These are phyloP conservation scores for Trichoderma atroviride DNA, from an alignment of 2,329 filamentous ascomycete genomes.

Conservation along the genomic window DNA sequence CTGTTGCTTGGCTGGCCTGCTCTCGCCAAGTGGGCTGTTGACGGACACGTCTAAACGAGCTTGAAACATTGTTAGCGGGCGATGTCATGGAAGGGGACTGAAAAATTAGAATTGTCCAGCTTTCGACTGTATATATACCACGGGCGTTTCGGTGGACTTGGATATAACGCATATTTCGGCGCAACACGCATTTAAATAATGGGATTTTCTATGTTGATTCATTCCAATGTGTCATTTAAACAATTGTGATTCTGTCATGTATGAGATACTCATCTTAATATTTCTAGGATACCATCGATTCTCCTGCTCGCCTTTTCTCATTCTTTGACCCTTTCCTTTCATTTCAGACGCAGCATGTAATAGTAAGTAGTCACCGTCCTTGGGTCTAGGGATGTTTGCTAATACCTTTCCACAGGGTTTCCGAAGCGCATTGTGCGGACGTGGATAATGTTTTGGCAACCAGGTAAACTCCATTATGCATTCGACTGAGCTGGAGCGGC, in stretches of 20 bases:
- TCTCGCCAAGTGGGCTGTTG: constrained; percentile 5
- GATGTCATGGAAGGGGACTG: neutral
- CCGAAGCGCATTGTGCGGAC: neutral
- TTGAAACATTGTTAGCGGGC: neutral
- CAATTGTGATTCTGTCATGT: neutral
- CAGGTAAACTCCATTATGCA: neutral
- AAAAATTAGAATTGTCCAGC: constrained; percentile 13
- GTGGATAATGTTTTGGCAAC: neutral
- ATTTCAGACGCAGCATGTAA: neutral
- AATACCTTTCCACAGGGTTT: neutral
- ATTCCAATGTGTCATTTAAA: neutral
- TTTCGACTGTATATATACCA: constrained; percentile 21
- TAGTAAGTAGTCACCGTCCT: neutral
- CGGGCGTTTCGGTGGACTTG: constrained; percentile 20
- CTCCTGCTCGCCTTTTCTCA: too few species aligned
- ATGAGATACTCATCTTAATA: neutral
- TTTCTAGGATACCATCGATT: neutral
- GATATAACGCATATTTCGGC: constrained; percentile 19
- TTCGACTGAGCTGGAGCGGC: too few species aligned
- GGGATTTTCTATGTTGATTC: constrained; percentile 7
- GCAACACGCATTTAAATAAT: constrained; percentile 15
- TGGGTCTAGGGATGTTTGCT: neutral
- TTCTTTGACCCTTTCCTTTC: neutral
- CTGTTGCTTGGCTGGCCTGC: constrained; percentile 20
- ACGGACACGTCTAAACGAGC: constrained; percentile 22